A percentile compares a stretch with the other conserved stretches of the same genome.
These are phyloP conservation scores for Pouteria campechiana DNA, from an alignment of 179 eudicot species.

Conservation along the genomic window DNA sequence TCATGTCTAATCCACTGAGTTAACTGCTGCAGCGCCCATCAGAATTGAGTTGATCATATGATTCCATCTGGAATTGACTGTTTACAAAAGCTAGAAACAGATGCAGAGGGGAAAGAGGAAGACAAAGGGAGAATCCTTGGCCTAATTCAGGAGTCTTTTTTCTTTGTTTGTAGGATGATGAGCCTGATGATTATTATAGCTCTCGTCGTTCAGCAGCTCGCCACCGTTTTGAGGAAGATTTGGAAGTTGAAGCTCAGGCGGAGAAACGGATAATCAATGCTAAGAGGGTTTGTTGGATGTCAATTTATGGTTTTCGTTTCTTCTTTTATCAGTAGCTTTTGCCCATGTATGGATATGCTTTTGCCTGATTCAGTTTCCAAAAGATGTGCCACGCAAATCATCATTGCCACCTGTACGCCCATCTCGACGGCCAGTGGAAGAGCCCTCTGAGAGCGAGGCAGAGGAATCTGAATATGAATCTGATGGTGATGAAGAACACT, in stretches of 20 bases:
- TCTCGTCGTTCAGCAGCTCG: constrained; percentile 58
- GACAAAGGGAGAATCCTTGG: neutral
- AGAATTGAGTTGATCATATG: too few species aligned
- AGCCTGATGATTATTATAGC: constrained; percentile 58
- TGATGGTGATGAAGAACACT: constrained; percentile 81
- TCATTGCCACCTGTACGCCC: constrained; percentile 32
- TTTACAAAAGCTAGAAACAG: neutral
- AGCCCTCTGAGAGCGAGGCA: constrained; percentile 76
- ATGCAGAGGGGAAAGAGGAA: too few species aligned
- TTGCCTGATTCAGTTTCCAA: constrained; percentile 37
- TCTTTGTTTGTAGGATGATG: constrained; percentile 83
- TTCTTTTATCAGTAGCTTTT: too few species aligned
- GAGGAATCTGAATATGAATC: constrained; percentile 96
- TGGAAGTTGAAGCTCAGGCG: constrained; percentile 91
- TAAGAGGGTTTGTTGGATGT: constrained; percentile 60
- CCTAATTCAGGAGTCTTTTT: neutral
- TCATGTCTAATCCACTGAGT: too few species aligned
- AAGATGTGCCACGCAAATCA: constrained; percentile 54
- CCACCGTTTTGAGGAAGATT: constrained; percentile 71
- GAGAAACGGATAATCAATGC: constrained; percentile 89
- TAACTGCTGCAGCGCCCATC: too few species aligned
- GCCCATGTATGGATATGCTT: neutral
- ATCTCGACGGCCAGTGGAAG: constrained; percentile 68
- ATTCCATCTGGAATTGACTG: too few species aligned
- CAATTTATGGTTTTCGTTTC: too few species aligned